Conservation (phyloP, 1,284 basidiomycete species). For the Leccinum fuscescens region DNA sequence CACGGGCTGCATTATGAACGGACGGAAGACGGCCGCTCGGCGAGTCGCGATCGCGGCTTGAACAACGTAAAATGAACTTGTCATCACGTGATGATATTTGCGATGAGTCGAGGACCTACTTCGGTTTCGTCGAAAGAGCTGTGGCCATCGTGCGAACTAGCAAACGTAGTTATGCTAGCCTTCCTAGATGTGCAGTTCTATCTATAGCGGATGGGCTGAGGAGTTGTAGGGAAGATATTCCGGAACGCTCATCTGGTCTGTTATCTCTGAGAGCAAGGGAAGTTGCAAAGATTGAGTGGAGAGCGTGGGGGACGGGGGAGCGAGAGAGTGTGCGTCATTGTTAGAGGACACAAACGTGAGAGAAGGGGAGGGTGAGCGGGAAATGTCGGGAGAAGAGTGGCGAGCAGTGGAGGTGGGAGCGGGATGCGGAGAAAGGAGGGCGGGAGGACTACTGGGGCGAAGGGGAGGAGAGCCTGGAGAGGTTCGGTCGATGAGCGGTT, state of each 20-base stretch:
- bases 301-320: constrained; percentile 71
- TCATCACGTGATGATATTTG: too few relatives aligned
- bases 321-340: constrained; percentile 37
- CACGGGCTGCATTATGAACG: too few relatives aligned
- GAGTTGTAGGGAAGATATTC: constrained; percentile 54
- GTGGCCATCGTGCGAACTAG: constrained; percentile 33
- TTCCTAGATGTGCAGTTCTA: constrained; percentile 46
- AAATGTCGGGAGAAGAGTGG: constrained; percentile 16
- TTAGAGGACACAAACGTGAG: constrained; percentile 39
- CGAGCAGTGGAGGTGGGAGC: constrained; percentile 1
- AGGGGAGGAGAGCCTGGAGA: not conserved
- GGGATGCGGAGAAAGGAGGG: constrained; percentile 14
- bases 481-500: constrained; percentile 18
- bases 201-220: constrained; percentile 42
- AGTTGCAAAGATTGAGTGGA: constrained; percentile 60
- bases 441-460: constrained; percentile 21
- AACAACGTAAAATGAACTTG: too few relatives aligned
- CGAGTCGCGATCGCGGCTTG: too few relatives aligned
- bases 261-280: constrained; percentile 69
- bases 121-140: constrained; percentile 38
- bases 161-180: constrained; percentile 42
- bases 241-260: constrained; percentile 59
- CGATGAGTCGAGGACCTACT: constrained; percentile 12
- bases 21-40: too few relatives aligned
- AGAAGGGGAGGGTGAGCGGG: constrained; percentile 34